Conservation (phyloP, 1,284 basidiomycete species). For the Sparassis latifolia region DNA sequence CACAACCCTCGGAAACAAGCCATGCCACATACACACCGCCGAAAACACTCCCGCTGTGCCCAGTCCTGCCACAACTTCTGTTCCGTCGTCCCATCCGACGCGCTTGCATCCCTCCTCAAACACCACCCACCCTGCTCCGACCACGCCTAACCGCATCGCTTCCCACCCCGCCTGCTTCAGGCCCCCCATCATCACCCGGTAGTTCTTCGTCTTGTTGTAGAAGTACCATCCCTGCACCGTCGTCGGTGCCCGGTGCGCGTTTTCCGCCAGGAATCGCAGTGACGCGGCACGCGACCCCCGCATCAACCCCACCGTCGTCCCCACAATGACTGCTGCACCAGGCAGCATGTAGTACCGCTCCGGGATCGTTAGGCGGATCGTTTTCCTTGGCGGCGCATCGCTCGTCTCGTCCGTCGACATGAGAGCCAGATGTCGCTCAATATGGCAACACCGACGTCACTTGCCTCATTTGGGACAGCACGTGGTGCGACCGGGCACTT, state of each 20-base stretch:
- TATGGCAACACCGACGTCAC: too few species aligned
- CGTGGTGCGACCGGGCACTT: too few species aligned
- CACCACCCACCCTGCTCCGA: slow-evolving; percentile 58
- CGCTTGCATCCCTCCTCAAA: slow-evolving; percentile 56
- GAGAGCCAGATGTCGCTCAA: too few species aligned
- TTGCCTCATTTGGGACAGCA: too few species aligned
- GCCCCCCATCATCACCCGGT: slow-evolving; percentile 70
- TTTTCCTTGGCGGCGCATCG: slow-evolving; percentile 2
- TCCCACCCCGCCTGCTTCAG: slow-evolving; percentile 59
- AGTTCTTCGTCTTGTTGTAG: slow-evolving; percentile 91
- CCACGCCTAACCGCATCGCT: slow-evolving; percentile 46
- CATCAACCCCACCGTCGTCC: slow-evolving; percentile 60
- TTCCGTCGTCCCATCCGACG: slow-evolving; percentile 41
- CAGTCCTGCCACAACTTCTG: slow-evolving; percentile 58
- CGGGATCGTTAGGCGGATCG: slow-evolving; percentile 33
- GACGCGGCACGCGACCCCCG: slow-evolving; percentile 56
- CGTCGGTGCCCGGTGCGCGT: slow-evolving; percentile 68
- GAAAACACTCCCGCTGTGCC: slow-evolving; percentile 57
- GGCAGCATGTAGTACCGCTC: slow-evolving; percentile 41
- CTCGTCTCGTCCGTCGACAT: slow-evolving; percentile 1
- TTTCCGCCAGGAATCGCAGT: slow-evolving; percentile 47
- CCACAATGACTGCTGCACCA: slow-evolving; percentile 48
- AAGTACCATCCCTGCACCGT: slow-evolving; percentile 87
- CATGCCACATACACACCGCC: slow-evolving; percentile 50
- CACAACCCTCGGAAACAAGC: neutral